These are phyloP conservation scores for Ambrosia hybrid DNA, from an alignment of 140 eudicot genomes.

Conservation along the genomic window DNA sequence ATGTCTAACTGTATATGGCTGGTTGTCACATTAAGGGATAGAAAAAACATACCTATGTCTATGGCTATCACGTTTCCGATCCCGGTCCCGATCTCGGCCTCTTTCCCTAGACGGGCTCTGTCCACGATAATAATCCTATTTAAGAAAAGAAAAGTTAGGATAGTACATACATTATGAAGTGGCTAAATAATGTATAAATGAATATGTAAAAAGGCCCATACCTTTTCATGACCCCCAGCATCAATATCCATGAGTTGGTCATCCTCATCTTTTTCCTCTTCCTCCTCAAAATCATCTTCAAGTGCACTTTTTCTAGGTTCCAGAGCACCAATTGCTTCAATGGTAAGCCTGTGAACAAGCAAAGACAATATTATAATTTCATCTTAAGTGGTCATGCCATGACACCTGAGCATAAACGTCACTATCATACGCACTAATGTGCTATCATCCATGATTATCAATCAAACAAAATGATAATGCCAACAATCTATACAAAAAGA, in stretches of 20 bases:
- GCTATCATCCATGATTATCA: too few relatives aligned
- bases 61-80: constrained; percentile 77
- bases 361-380: background rate
- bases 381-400: too few relatives aligned
- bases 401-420: too few relatives aligned
- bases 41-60: constrained; percentile 64
- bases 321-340: constrained; percentile 66
- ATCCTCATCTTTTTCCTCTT: constrained; percentile 96
- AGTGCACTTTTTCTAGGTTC: constrained; percentile 96
- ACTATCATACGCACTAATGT: too few relatives aligned
- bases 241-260: constrained; percentile 75
- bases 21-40: background rate
- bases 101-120: constrained; percentile 87
- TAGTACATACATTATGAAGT: background rate
- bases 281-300: constrained; percentile 99
- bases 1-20: too few relatives aligned
- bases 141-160: background rate
- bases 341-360: constrained; percentile 47
- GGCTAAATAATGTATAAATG: constrained; percentile 10
- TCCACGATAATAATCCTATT: constrained; percentile 65
- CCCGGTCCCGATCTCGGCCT: constrained; percentile 77
- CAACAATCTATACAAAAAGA: too few relatives aligned
- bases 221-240: constrained; percentile 64
- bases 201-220: constrained; percentile 18
- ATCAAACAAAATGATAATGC: too few relatives aligned